Conservation (phyloP, 148 eudicot genomes). For the Arctostaphylos glauca region DNA sequence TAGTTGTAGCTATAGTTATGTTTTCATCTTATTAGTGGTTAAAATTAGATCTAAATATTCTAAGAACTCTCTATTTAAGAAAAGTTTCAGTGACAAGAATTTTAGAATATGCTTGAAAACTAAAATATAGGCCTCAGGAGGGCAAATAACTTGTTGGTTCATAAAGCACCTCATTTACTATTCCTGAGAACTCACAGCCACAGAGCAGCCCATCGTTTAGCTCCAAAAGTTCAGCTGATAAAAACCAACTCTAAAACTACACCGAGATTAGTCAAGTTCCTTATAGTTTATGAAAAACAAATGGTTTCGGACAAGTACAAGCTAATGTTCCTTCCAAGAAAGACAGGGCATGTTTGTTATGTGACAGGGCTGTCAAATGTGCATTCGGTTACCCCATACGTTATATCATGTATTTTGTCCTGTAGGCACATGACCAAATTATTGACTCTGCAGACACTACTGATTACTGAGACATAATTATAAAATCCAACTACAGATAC, state of each 20-base stretch:
- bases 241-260: background rate
- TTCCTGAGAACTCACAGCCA: background rate
- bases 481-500: background rate
- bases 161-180: slow-evolving; percentile 1
- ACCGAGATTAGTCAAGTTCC: background rate
- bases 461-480: background rate
- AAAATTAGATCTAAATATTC: background rate
- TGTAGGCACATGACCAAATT: background rate
- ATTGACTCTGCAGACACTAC: background rate
- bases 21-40: background rate
- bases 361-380: background rate
- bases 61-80: background rate
- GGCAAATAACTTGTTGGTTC: background rate
- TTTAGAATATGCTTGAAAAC: background rate
- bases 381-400: background rate
- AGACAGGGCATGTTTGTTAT: background rate
- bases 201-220: background rate
- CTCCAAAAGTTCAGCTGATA: background rate
- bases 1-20: background rate
- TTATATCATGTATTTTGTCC: background rate
- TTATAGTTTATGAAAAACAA: background rate
- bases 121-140: background rate
- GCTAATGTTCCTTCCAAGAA: background rate
- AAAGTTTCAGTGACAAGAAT: background rate
- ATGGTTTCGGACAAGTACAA: background rate